Evolutionary conservation across 2,329 filamentous ascomycete genomes (phyloP).

Genomic region (Ascochyta viciae-villosae): DNA sequence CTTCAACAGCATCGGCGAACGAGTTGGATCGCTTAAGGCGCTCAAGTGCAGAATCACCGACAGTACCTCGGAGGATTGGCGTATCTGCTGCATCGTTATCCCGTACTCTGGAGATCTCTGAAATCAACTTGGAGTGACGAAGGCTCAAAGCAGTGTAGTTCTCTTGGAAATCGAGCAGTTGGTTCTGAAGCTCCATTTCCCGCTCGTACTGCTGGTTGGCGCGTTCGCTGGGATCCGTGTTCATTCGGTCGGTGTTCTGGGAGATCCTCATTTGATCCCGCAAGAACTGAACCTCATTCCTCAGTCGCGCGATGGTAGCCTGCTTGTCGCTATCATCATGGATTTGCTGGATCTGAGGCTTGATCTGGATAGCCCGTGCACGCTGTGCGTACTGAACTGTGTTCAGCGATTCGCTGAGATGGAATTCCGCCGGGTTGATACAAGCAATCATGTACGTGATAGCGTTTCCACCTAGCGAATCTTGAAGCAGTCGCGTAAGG

Average conservation of each 20-base stretch:
- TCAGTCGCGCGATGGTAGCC: conserved; percentile 88
- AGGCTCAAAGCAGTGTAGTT: conserved; percentile 91
- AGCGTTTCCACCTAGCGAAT: conserved; percentile 94
- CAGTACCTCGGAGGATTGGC: conserved; percentile 65
- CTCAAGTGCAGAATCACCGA: conserved; percentile 82
- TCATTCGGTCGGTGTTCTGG: conserved; percentile 70
- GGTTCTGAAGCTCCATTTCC: conserved; percentile 90
- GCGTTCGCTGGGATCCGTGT: conserved; percentile 68
- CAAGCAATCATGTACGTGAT: conserved; percentile 99
- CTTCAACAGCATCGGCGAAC: conserved; percentile 93
- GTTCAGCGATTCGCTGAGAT: conserved; percentile 95
- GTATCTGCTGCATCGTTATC: conserved; percentile 68
- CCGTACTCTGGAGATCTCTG: conserved; percentile 86
- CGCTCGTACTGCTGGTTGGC: conserved; percentile 81
- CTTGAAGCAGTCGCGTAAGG: conserved; percentile 91
- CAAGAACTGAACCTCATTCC: conserved; percentile 91
- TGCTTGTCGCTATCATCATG: conserved; percentile 92
- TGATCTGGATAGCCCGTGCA: conserved; percentile 95
- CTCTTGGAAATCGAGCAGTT: conserved; percentile 89
- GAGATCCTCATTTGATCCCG: conserved; percentile 90
- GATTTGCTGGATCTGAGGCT: conserved; percentile 91
- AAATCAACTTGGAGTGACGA: conserved; percentile 93
- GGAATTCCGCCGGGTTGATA: conserved; percentile 95
- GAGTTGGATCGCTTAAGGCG: conserved; percentile 92
- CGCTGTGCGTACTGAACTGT: conserved; percentile 96